Evolutionary conservation across 2,329 filamentous ascomycete species (phyloP).

Genomic region (Ophiostoma quercus): DNA sequence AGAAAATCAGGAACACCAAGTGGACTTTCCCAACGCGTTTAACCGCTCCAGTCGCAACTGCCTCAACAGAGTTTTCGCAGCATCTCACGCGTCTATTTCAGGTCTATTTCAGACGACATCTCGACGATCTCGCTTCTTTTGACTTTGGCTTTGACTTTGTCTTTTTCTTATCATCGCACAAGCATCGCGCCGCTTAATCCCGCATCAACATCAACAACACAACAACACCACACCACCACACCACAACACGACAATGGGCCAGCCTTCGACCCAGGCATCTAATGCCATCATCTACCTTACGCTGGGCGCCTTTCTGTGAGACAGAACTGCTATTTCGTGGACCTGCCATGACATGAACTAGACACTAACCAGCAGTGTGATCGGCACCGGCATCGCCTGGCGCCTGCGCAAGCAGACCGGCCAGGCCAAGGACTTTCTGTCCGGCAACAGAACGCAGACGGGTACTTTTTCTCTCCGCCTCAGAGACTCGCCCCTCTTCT

Average conservation of each 20-base stretch:
- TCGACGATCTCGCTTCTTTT: not conserved
- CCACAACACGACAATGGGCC: conserved; percentile 52
- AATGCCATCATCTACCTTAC: conserved; percentile 80
- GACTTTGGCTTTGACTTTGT: not conserved
- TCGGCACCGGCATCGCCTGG: conserved; percentile 58
- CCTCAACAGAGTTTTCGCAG: not conserved
- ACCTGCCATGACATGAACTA: not conserved
- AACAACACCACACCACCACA: not conserved
- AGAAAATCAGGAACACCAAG: too few relatives aligned
- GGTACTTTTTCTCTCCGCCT: conserved; percentile 43
- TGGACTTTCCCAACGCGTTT: not conserved
- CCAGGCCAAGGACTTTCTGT: conserved; percentile 64
- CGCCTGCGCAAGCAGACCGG: conserved; percentile 56
- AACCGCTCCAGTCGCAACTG: not conserved
- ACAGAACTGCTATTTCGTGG: not conserved
- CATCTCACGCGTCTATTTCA: not conserved
- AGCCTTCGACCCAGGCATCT: conserved; percentile 68
- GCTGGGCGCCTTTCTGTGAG: conserved; percentile 70
- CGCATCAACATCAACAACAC: not conserved
- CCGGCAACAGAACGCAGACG: conserved; percentile 76
- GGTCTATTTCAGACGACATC: not conserved
- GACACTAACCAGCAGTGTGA: conserved; percentile 43
- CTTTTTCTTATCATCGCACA: not conserved
- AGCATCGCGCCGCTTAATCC: not conserved
- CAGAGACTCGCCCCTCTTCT: conserved; percentile 9